Percentiles rank a stretch among this genome's conserved stretches.
These are phyloP conservation scores for Leccinum pellstonianum DNA, from an alignment of 768 basidiomycete genomes.

Conservation along the genomic window DNA sequence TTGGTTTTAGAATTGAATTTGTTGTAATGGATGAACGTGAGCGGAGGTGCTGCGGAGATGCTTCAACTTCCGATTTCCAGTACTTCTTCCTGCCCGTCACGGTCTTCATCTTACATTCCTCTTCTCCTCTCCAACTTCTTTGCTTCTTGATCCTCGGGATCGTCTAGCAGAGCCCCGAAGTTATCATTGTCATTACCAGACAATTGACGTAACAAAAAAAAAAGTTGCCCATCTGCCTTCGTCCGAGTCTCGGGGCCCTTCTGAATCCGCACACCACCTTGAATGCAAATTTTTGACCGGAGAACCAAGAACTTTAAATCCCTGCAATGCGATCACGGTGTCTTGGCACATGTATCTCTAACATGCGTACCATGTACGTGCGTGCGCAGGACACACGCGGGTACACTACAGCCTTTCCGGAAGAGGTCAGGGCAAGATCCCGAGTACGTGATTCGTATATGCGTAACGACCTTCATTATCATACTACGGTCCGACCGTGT, in stretches of 20 bases:
- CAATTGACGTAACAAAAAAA: not conserved
- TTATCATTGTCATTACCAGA: not conserved
- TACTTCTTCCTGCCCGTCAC: not conserved
- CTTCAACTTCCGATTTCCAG: not conserved
- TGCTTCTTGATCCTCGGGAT: not conserved
- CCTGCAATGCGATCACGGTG: not conserved
- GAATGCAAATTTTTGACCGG: not conserved
- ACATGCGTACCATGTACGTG: not conserved
- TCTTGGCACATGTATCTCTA: not conserved
- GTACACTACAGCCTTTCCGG: not conserved
- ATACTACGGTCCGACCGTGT: not conserved
- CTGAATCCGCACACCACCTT: not conserved
- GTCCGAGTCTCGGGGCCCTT: not conserved
- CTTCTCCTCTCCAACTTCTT: not conserved
- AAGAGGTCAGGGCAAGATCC: not conserved
- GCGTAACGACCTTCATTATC: not conserved
- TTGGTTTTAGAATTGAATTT: not conserved
- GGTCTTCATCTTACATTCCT: not conserved
- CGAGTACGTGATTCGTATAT: not conserved
- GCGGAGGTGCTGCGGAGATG: slow-evolving; percentile 7
- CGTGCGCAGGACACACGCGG: not conserved
- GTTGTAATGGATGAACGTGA: slow-evolving; percentile 15
- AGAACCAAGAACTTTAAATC: not conserved
- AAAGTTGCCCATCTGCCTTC: not conserved
- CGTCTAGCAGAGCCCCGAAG: not conserved